Evolutionary conservation across 345 rosid species (phyloP).

Genomic region (Cardamine occulta): DNA sequence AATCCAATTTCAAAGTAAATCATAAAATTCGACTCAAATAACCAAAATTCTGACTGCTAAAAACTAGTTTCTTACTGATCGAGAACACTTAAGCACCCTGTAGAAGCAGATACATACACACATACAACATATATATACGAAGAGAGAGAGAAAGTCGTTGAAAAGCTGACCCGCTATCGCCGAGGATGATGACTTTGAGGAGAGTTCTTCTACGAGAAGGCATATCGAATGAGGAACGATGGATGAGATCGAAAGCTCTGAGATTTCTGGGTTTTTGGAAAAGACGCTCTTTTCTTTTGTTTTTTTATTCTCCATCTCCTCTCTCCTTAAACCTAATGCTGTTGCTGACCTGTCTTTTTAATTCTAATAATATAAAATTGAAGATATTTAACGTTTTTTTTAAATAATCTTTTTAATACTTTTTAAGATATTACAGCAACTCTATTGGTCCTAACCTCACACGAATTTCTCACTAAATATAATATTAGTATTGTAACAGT

Average conservation of each 20-base stretch:
- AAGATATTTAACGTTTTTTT: not conserved
- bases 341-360: slow-evolving; percentile 27
- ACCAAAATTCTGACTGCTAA: not conserved
- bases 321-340: not conserved
- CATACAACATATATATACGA: not conserved
- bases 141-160: not conserved
- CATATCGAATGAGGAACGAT: slow-evolving; percentile 50
- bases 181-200: slow-evolving; percentile 96
- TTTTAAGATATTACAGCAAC: not conserved
- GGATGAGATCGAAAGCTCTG: not conserved
- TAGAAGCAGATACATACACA: slow-evolving; percentile 16
- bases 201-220: slow-evolving; percentile 91
- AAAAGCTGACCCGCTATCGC: slow-evolving; percentile 83
- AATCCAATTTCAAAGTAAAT: not conserved
- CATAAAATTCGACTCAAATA: not conserved
- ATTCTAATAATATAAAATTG: no score
- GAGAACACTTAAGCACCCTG: slow-evolving; percentile 1
- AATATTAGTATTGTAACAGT: no score
- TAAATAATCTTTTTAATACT: not conserved
- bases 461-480: no score
- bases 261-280: slow-evolving; percentile 10
- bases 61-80: not conserved
- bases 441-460: no score
- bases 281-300: slow-evolving; percentile 12
- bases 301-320: not conserved